Percentiles rank a stretch among this genome's conserved stretches.
Evolutionary conservation across 306 rosid species (phyloP).

Genomic region (Rosa chinensis): DNA sequence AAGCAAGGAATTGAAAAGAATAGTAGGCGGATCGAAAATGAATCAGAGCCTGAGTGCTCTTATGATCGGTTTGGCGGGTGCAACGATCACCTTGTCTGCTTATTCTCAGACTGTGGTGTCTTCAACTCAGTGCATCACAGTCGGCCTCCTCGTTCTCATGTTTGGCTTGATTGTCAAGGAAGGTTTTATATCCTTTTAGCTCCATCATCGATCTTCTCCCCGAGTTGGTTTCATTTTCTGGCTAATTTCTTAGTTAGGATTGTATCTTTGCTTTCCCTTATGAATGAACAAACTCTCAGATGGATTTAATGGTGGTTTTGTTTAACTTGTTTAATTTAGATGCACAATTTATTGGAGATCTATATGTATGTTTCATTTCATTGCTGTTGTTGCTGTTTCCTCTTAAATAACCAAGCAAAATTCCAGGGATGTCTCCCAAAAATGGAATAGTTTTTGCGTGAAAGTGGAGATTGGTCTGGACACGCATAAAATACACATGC

Average conservation of each 20-base stretch:
- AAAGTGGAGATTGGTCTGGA: no score
- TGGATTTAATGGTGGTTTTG: neutral
- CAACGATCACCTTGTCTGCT: conserved; percentile 59
- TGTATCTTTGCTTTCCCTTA: neutral
- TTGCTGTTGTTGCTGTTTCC: neutral
- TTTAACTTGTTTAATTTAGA: neutral
- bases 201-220: neutral
- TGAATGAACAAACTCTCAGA: neutral
- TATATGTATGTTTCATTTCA: neutral
- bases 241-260: no score
- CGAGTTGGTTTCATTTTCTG: neutral
- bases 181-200: conserved; percentile 66
- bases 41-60: conserved; percentile 48
- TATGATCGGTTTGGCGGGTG: conserved; percentile 71
- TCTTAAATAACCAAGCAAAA: no score
- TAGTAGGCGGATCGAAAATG: conserved; percentile 33
- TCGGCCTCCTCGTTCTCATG: conserved; percentile 71
- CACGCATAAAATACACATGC: no score
- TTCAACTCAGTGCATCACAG: conserved; percentile 54
- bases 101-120: conserved; percentile 63
- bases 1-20: neutral
- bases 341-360: neutral
- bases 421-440: no score
- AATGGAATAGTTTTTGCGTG: no score
- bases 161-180: conserved; percentile 69